Evolutionary conservation across 2,329 filamentous ascomycete species (phyloP), one percentile per base, ranked within the genome.

Genomic region (Tolypocladium album): DNA sequence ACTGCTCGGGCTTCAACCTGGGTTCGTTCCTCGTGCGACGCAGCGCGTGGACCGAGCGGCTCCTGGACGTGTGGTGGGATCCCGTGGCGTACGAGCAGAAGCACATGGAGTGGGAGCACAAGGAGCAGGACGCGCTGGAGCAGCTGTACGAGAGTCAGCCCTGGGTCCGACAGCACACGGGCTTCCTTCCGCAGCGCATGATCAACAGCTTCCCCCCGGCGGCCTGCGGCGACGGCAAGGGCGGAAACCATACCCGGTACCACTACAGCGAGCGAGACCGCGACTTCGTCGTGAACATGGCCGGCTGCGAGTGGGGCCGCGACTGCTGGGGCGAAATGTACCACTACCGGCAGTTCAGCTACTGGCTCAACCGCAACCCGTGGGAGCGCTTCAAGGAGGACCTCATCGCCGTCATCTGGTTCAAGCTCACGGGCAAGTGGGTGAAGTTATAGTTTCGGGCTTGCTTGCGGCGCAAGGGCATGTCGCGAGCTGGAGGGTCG

Each of bases 301-400:
- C 94, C 7, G 94, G 94, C 4, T 99, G 94, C 72, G 89, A 96
- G 74, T 97, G 90, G 88, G 93, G 93, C 4, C 85, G 94, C 57
- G 93, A 99, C 76, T 99, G 94, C 74, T 97, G 93, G 93, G 88
- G 88, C 43, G 94, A 99, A 76, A 97, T 99, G 86, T 96, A 96
- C 77, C 88, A 89, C 72, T 99, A 92, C 77, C 89, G 92, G 58
- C 87, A 96, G 73, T 82, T 96, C 69, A 96, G 91, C 78, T 93
- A 96, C 73, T 87, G 86, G 74, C 82, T 97, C 63, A 97, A 97
- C 78, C 85, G 91, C 58, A 89, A 85, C 57, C 80, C 77, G 59
- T 97, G 91, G 90, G 89, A 95, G 77, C 77, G 77, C 34, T 88
- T 88, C 75, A 88, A 88, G 78, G 85, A 88, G 70, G 85, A 88